Base-by-base conservation (phyloP, 2,329 filamentous ascomycete species). In the Penicillium decumbens region DNA sequence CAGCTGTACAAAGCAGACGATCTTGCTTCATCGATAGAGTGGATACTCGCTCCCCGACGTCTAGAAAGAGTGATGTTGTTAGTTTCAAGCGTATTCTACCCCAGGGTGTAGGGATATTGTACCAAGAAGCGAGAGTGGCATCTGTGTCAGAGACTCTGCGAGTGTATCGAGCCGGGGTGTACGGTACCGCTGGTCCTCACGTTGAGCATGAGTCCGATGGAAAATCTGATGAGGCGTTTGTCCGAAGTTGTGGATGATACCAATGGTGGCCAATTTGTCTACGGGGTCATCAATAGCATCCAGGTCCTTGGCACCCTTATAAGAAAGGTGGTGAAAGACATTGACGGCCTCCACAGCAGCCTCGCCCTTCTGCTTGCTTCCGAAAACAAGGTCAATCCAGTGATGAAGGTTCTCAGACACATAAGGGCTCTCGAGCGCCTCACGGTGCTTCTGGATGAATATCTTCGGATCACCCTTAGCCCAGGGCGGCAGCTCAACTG, bases 141-240 rank as follows among this genome's bases (percentile, higher is more conserved):
- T 79, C 45, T 87, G 84, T 2, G 84, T 87, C 20, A 98, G 74
- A 4, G 83, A 84, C 57, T 89, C 85, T 0, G 89, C 84, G 0
- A 85, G 80, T 0, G 82, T 87, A 67, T 98, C 92, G 0, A 98
- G 76, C 48, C 89, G 81, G 49, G 81, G 82, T 3, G 80, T 75
- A 4, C 82, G 83, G 47, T 83, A 80, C 20, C 81, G 76, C 4
- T 79, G 72, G 48, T 87, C 80, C 57, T 95, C 90, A 12, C 86
- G 81, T n/a, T 80, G 73, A 3, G 87, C 84, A 68, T 98, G 93
- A 10, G 87, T 78, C 50, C 86, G 85, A 39, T 83, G 81, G 67
- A 97, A 98, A 13, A 97, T 87, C 67, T 98, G 95, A 60, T 95
- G 88, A 1, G 95, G 93, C 1, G 95, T 98, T 68, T 98, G 93